Conservation (phyloP, 1,284 basidiomycete genomes). For the Kalmanozyma brasiliensis region DNA sequence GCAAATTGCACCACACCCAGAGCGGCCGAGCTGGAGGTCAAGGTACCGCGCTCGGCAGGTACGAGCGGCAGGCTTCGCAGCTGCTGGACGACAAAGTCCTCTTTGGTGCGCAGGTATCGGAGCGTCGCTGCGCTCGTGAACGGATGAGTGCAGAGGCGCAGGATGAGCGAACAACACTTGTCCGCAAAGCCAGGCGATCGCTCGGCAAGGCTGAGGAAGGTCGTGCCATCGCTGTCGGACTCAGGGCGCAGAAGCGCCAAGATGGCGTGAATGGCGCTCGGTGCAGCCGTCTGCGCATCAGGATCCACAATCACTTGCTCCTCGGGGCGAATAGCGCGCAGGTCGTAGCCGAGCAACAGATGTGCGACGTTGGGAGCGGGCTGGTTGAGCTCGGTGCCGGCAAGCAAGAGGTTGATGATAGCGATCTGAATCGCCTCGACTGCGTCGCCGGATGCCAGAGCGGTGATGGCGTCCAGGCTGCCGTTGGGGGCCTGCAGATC, state of each 20-base stretch:
- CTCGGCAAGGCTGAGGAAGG: slow-evolving; percentile 46
- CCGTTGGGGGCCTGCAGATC: slow-evolving; percentile 72
- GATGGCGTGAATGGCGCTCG: slow-evolving; percentile 77
- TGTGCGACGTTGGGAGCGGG: slow-evolving; percentile 88
- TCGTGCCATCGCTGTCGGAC: slow-evolving; percentile 21
- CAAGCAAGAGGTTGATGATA: slow-evolving; percentile 86
- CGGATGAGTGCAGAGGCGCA: slow-evolving; percentile 86
- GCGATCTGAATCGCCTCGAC: slow-evolving; percentile 80
- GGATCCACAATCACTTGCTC: slow-evolving; percentile 70
- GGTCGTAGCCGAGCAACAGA: slow-evolving; percentile 82
- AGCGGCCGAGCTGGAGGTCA: slow-evolving; percentile 64
- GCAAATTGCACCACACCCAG: slow-evolving; percentile 78
- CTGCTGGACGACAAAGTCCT: slow-evolving; percentile 89
- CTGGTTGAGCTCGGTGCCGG: slow-evolving; percentile 76
- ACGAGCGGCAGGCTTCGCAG: slow-evolving; percentile 76
- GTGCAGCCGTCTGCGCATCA: slow-evolving; percentile 70
- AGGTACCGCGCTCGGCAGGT: slow-evolving; percentile 43
- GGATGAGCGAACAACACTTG: slow-evolving; percentile 82
- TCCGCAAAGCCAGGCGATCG: slow-evolving; percentile 80
- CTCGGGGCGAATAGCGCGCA: slow-evolving; percentile 70
- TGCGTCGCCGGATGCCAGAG: slow-evolving; percentile 62
- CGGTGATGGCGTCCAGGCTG: slow-evolving; percentile 54
- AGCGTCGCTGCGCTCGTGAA: slow-evolving; percentile 83
- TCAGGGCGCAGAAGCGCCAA: slow-evolving; percentile 69
- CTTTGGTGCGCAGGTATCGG: slow-evolving; percentile 86